Conservation (phyloP, 2,329 filamentous ascomycete species). For the Ophiostoma novo-ulmi region DNA sequence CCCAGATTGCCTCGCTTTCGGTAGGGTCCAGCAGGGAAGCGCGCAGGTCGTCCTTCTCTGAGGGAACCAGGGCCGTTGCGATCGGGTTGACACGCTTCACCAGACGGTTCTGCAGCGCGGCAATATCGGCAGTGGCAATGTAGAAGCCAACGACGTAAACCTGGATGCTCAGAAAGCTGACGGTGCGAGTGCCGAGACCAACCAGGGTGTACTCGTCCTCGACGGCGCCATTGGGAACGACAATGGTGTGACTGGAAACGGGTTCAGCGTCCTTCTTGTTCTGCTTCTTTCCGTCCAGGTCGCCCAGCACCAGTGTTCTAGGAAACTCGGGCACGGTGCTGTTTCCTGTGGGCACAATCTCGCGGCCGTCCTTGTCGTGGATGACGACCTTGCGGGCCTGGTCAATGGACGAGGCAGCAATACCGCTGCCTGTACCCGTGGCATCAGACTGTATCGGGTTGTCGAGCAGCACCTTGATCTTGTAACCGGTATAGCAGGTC, state of each 20-base stretch:
- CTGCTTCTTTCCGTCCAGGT: background rate
- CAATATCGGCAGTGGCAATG: conserved; percentile 76
- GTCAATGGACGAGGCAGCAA: conserved; percentile 32
- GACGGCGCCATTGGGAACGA: background rate
- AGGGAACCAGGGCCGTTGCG: conserved; percentile 76
- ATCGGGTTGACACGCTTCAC: conserved; percentile 69
- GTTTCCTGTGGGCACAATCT: conserved; percentile 77
- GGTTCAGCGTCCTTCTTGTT: background rate
- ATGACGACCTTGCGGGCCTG: conserved; percentile 55
- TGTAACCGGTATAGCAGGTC: conserved; percentile 48
- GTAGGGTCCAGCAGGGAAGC: conserved; percentile 63
- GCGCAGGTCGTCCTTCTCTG: conserved; percentile 71
- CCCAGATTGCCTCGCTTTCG: conserved; percentile 69
- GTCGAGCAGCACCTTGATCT: conserved; percentile 41
- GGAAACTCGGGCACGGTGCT: conserved; percentile 76
- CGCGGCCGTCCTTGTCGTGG: conserved; percentile 62
- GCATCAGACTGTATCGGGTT: conserved; percentile 40
- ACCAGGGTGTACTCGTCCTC: conserved; percentile 75
- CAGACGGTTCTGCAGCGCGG: conserved; percentile 70
- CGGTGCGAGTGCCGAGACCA: conserved; percentile 79
- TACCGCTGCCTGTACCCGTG: conserved; percentile 39
- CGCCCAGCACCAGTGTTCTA: conserved; percentile 59
- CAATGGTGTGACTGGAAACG: background rate
- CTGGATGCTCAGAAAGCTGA: conserved; percentile 83
- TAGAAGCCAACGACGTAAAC: conserved; percentile 96